phyloP scores from a whole-genome alignment of 2,329 filamentous ascomycete genomes.

The Chaetomiaceae sp. region DNA sequence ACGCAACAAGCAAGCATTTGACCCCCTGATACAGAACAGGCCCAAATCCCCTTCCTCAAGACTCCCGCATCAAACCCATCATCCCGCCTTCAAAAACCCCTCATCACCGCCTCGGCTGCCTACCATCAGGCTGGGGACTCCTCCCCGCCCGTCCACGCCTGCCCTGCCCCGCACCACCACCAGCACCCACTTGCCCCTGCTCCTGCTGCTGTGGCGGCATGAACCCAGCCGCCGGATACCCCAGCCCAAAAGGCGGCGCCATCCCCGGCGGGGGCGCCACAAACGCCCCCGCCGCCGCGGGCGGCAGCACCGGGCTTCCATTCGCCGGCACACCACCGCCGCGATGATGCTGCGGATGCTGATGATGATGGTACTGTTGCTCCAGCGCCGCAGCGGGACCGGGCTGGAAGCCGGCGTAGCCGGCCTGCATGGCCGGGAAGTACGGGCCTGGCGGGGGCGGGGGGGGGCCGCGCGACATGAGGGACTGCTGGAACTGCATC shows the following conservation, averaged over 20 bases:
- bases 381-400: slow-evolving; percentile 46
- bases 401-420: slow-evolving; percentile 45
- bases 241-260: slow-evolving; percentile 29
- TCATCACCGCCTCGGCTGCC: slow-evolving; percentile 20
- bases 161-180: slow-evolving; percentile 47
- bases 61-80: too few relatives aligned
- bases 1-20: too few relatives aligned
- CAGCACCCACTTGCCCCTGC: too few relatives aligned
- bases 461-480: slow-evolving; percentile 45
- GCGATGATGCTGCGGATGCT: too few relatives aligned
- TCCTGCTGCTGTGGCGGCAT: slow-evolving; percentile 53
- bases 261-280: too few relatives aligned
- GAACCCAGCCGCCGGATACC: slow-evolving; percentile 36
- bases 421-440: slow-evolving; percentile 50
- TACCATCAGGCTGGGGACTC: slow-evolving; percentile 30
- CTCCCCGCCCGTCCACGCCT: slow-evolving; percentile 55
- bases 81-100: too few relatives aligned
- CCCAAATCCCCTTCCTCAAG: too few relatives aligned
- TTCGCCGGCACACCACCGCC: too few relatives aligned
- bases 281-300: slow-evolving; percentile 22
- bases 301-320: slow-evolving; percentile 45
- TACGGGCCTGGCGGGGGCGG: slow-evolving; percentile 49
- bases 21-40: too few relatives aligned
- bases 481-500: slow-evolving; percentile 53
- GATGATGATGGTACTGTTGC: slow-evolving; percentile 47